Conservation (phyloP, 2,329 filamentous ascomycete species). For the Thielaviopsis populi region DNA sequence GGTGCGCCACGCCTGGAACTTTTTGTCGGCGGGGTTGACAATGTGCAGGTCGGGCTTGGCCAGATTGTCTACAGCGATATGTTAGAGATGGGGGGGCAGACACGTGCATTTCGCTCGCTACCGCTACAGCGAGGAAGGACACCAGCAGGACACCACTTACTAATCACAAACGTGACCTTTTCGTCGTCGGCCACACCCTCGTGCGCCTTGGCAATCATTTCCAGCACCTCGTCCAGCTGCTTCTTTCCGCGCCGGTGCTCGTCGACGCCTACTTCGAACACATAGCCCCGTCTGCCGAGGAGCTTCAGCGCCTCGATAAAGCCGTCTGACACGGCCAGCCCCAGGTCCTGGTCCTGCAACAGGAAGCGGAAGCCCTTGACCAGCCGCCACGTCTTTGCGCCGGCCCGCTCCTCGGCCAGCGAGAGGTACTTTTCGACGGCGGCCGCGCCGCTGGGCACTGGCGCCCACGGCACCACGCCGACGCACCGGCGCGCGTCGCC, state of each 20-base stretch:
- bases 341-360: slow-evolving; percentile 58
- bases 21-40: slow-evolving; percentile 40
- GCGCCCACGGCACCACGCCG: slow-evolving; percentile 75
- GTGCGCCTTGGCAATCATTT: slow-evolving; percentile 55
- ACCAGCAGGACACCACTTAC: slow-evolving; percentile 26
- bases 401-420: slow-evolving; percentile 44
- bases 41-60: slow-evolving; percentile 71
- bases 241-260: slow-evolving; percentile 58
- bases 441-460: slow-evolving; percentile 48
- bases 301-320: slow-evolving; percentile 54
- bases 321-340: slow-evolving; percentile 45
- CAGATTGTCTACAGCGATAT: slow-evolving; percentile 53
- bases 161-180: slow-evolving; percentile 53
- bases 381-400: slow-evolving; percentile 44
- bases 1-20: slow-evolving; percentile 54
- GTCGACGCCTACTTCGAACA: slow-evolving; percentile 78
- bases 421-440: slow-evolving; percentile 51
- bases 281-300: slow-evolving; percentile 46
- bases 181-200: slow-evolving; percentile 43
- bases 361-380: slow-evolving; percentile 72
- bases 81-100: neutral
- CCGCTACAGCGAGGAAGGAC: slow-evolving; percentile 29
- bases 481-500: slow-evolving; percentile 39
- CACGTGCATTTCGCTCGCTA: too few relatives aligned
- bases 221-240: slow-evolving; percentile 56